Percentiles rank a stretch among this genome's conserved stretches.
Conservation (phyloP, 805 yeast species). For the Cyberlindnera xylosilytica region DNA sequence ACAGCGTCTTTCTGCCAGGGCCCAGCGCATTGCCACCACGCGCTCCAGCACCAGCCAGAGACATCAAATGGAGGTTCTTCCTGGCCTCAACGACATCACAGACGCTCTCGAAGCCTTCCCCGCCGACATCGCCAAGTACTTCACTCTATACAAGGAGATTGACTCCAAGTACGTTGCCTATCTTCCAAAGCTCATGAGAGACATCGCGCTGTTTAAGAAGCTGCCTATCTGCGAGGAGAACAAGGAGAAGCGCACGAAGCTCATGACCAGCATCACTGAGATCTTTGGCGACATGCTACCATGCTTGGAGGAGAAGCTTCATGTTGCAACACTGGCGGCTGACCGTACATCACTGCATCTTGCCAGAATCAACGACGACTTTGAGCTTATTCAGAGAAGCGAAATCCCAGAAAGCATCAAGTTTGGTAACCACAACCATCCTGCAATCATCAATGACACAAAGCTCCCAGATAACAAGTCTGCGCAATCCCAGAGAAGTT, state of each 20-base stretch:
- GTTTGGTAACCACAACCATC: slow-evolving; percentile 80
- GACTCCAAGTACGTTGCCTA: slow-evolving; percentile 88
- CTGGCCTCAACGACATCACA: slow-evolving; percentile 87
- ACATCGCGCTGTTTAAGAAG: slow-evolving; percentile 47
- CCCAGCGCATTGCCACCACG: slow-evolving; percentile 5
- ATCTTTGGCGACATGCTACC: slow-evolving; percentile 73
- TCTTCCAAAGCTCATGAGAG: slow-evolving; percentile 60
- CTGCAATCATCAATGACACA: slow-evolving; percentile 74
- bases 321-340: slow-evolving; percentile 87
- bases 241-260: slow-evolving; percentile 25
- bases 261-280: slow-evolving; percentile 35
- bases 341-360: slow-evolving; percentile 71
- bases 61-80: slow-evolving; percentile 45
- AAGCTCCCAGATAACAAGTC: slow-evolving; percentile 51
- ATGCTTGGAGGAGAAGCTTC: slow-evolving; percentile 94
- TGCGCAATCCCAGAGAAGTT: slow-evolving; percentile 75
- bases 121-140: slow-evolving; percentile 72
- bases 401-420: slow-evolving; percentile 83
- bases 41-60: slow-evolving; percentile 12
- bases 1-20: slow-evolving; percentile 28
- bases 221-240: slow-evolving; percentile 25
- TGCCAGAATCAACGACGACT: slow-evolving; percentile 75
- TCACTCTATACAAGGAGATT: slow-evolving; percentile 86
- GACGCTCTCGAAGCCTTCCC: slow-evolving; percentile 94
- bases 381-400: slow-evolving; percentile 63